phyloP scores from a whole-genome alignment of 345 rosid genomes.

The Arabidopsis suecica region DNA sequence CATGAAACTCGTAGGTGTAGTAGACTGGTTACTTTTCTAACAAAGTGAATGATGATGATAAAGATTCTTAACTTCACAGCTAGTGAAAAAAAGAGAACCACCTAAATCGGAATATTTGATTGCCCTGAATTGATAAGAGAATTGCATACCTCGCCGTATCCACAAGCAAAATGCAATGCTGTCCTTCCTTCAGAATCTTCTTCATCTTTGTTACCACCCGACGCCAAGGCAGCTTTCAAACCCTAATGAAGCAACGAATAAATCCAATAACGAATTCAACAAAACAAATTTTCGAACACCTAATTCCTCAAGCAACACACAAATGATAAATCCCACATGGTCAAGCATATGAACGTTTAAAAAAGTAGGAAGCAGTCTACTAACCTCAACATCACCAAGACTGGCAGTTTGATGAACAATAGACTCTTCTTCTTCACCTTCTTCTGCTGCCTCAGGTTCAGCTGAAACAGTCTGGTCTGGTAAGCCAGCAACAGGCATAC shows the following conservation, averaged over 20 bases:
- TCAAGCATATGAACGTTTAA: conserved; percentile 7
- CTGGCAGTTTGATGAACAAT: conserved; percentile 92
- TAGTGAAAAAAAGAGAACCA: neutral
- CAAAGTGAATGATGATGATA: conserved; percentile 24
- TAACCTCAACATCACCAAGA: conserved; percentile 95
- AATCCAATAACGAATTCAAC: neutral
- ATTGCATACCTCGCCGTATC: conserved; percentile 91
- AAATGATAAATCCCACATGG: conserved; percentile 5
- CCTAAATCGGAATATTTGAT: neutral
- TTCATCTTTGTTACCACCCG: conserved; percentile 96
- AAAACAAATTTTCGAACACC: conserved; percentile 7
- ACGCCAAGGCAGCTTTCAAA: conserved; percentile 71
- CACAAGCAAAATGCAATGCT: conserved; percentile 98
- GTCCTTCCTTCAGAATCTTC: conserved; percentile 99
- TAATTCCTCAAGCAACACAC: neutral
- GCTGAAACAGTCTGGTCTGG: conserved; percentile 68
- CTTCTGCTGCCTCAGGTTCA: conserved; percentile 71
- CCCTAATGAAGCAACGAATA: conserved; percentile 56
- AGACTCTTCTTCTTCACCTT: conserved; percentile 87
- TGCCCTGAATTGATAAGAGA: conserved; percentile 6
- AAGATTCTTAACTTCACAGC: conserved; percentile 34
- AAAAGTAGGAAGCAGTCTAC: conserved; percentile 17
- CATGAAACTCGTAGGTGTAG: neutral
- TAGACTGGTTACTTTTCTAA: neutral
- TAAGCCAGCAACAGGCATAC: conserved; percentile 65